Evolutionary conservation across 179 eudicot species (phyloP), one percentile per base, ranked within the genome.

Genomic region (Gypsophila paniculata): DNA sequence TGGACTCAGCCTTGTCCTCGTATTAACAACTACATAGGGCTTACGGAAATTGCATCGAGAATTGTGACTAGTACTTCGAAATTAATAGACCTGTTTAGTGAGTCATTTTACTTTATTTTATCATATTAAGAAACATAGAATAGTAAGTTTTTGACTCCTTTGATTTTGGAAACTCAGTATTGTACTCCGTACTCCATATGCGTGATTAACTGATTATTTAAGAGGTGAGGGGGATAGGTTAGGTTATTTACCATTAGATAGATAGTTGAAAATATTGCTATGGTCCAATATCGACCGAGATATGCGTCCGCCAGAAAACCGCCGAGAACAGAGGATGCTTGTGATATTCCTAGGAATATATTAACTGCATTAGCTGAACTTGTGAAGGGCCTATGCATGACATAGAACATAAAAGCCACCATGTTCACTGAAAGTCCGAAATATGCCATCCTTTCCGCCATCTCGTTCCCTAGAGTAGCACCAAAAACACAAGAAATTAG

Each of bases 391-490:
- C 85, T 78, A 69, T 93, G 98, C 98, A 93, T 90, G 5, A 90
- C 85, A 55, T 93, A 88, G 83, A 90, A 88, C 98, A 90, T 88
- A 72, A 90, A 93, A 11, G 89, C 90, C 76, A 93, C 98, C 98
- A 93, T 90, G 68, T 93, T 93, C 23, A 93, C 95, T 15, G 96
- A 88, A 4, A 93, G 84, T 22, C 98, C 98, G 70, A 88, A 89
- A 76, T 90, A 90, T 0, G 96, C 92, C 93, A 93, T 87, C 76
- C 96, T 88, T 80, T 93, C 98, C 34, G 96, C 92, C 90, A 90
- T 93, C 77, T 93, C 98, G 70, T 88, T 90, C 65, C 98, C 96
- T 90, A 81, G 8, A 75, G 44, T 12, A 7, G 49, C n/a, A 17
- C 19, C 17, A 12, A 15, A 49, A 17, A 62, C 52, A 46, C 38